Evolutionary conservation across 208 protist genomes (phyloP), one percentile per base, ranked within the genome.

Genomic region (Herpetomonas tarakana): DNA sequence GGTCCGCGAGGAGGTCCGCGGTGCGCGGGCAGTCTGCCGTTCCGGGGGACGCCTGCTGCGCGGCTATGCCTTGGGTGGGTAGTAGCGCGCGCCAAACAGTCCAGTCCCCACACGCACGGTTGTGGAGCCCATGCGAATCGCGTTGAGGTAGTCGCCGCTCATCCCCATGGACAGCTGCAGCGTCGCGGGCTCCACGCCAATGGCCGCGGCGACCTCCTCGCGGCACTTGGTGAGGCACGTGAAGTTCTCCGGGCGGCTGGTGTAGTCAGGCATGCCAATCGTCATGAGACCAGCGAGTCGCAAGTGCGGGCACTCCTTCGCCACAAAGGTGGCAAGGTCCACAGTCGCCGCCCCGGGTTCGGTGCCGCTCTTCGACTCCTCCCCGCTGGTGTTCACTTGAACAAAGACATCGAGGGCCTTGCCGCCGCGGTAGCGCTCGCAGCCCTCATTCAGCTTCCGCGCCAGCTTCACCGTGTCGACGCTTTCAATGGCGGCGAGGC

Each of bases 121-220:
- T 3, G 94, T 98, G 51, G 86, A 78, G 6, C 97, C 97, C 77
- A 91, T 86, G 44, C 78, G 53, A 54, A 99, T 98, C 1, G 98
- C 98, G 30, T 91, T 78, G 39, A 94, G 73, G 68, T 88, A 99
- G 68, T 99, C 97, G 21, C 76, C 71, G 39, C 82, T 97, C 97
- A 99, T 99, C 44, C 98, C 98, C 97, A 99, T 99, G 52, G 86
- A 97, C 12, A 99, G 76, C 52, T 88, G 81, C 18, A 98, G 64
- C 2, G 68, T 57, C 28, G 81, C 70, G 6, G 70, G 41, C 22
- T 62, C 14, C 4, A 93, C 29, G 29, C 39, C 35, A 12, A 97
- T 41, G 31, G 83, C 62, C 28, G 74, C 30, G 14, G 78, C 81
- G 18, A 98, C 71, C 18, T 81, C 65, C 12, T 66, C 63, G 3